Base-by-base conservation (phyloP, 2,329 filamentous ascomycete species). In the Geosmithia morbida region DNA sequence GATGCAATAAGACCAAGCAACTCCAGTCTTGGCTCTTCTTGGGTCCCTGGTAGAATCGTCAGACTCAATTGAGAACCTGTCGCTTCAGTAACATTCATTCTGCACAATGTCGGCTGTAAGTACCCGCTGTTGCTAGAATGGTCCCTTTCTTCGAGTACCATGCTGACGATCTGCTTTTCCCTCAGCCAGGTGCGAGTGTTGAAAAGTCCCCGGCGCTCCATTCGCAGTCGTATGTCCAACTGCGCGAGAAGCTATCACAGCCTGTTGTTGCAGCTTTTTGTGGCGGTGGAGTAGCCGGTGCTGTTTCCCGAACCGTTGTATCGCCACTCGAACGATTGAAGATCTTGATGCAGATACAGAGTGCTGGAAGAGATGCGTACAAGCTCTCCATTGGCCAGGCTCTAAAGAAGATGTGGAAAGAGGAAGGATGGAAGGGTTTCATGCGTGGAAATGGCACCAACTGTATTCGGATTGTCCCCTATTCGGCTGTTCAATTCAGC, bases 391-490 rank as follows among this genome's bases (percentile, higher is more conserved):
- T 97, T 49, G 79, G 81, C 55, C 87, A 94, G 66, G 92, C 87
- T 3, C 71, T 98, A 53, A 76, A 70, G 41, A 98, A 98, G 66
- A 98, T 98, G 84, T 95, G 90, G 82, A 81, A 74, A 56, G 92
- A 98, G 62, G 92, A 98, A 66, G 92, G 92, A 48, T 97, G 89
- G 87, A 81, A 81, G 63, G 92, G 92, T 0, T 94, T 97, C 66
- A 94, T 98, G 89, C 81, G 88, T 54, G 92, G 92, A 46, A 98
- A 98, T 62, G 92, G 92, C 52, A 96, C 89, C 51, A 98, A 98
- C 65, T 98, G 92, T 72, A 87, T 98, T 57, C 86, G 92, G 51
- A 98, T 98, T 55, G 87, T 98, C 46, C 92, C 92, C 4, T 98
- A 98, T 65, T 97, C 90, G 45, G 92, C 92, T 11, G 92, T 97